Base-by-base conservation (phyloP, 768 basidiomycete genomes). In the Lactarius pseudohatsudake region DNA sequence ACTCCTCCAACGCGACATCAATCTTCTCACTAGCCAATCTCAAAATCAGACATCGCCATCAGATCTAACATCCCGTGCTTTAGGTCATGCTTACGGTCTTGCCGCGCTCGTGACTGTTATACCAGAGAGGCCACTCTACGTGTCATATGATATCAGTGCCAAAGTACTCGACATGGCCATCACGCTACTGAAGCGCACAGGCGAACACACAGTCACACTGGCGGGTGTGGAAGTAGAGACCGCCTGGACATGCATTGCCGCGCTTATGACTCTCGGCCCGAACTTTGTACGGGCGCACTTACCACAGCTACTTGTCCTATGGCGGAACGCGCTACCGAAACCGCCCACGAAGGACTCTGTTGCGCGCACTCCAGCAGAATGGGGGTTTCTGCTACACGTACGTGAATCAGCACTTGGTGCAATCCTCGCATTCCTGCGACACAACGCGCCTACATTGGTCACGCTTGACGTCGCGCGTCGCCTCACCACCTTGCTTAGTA, bases 251-350 rank as follows among this genome's bases (percentile, higher is more conserved):
- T 79, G 91, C 41, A 92, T 99, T 62, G 88, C 91, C 0, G 89
- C 94, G 0, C 78, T 98, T 34, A 94, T 98, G 92, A 84, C 89
- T 2, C 86, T 97, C 8, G 96, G 96, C 0, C 93, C 92, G 3
- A 91, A 94, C 71, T 97, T 98, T 70, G 94, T 98, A 61, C 88
- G 93, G 20, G 86, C 94, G 0, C 95, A 99, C 75, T 84, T 98
- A 2, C 91, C 96, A 0, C 96, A 98, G 71, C 81, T 98, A 20
- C 84, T 98, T 47, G 94, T 98, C 0, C 84, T 99, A 3, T 99
- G 97, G 97, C 83, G 97, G 38, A 99, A 99, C 71, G 95, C 96
- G 1, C 81, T 99, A 0, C 95, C 97, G 1, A 99, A 98, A 76
- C 90, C 94, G 0, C 95, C 93, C 0, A 90, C 84, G 72, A 97